Percentiles rank a stretch among this genome's conserved stretches.
These are phyloP conservation scores for Taphrina sp. DNA, from an alignment of 1,139 yeast genomes.

Conservation along the genomic window DNA sequence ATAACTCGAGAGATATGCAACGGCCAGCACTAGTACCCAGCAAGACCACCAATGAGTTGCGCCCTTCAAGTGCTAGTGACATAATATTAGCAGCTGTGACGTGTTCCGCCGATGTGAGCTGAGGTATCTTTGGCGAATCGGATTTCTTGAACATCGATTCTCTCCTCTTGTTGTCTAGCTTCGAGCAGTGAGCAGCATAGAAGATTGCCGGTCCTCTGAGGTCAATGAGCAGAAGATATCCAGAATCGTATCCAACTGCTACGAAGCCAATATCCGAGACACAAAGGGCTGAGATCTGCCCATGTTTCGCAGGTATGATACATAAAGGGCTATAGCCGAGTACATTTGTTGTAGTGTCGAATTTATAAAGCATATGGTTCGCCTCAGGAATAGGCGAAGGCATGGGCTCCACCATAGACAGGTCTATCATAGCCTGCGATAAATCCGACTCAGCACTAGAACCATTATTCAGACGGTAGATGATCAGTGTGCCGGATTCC, in stretches of 20 bases:
- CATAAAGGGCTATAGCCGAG: slow-evolving; percentile 37
- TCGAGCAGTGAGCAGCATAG: slow-evolving; percentile 49
- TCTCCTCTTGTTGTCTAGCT: slow-evolving; percentile 27
- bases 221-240: slow-evolving; percentile 73
- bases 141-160: slow-evolving; percentile 43
- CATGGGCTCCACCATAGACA: slow-evolving; percentile 20
- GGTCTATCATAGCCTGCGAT: slow-evolving; percentile 3
- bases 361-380: slow-evolving; percentile 6
- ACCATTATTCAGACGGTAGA: slow-evolving; percentile 59
- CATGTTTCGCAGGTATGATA: slow-evolving; percentile 11
- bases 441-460: not conserved
- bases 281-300: slow-evolving; percentile 10
- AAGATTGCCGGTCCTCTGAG: slow-evolving; percentile 83
- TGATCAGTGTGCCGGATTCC: slow-evolving; percentile 67
- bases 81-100: slow-evolving; percentile 12
- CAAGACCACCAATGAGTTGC: slow-evolving; percentile 57
- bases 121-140: slow-evolving; percentile 49
- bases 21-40: slow-evolving; percentile 84
- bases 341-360: slow-evolving; percentile 9
- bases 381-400: slow-evolving; percentile 15
- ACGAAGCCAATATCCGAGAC: slow-evolving; percentile 40
- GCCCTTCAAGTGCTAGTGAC: slow-evolving; percentile 45
- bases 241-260: slow-evolving; percentile 75
- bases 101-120: slow-evolving; percentile 15
- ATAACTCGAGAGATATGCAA: slow-evolving; percentile 61